phyloP scores from a whole-genome alignment of 495 filamentous ascomycete genomes.

The Physcia stellaris region DNA sequence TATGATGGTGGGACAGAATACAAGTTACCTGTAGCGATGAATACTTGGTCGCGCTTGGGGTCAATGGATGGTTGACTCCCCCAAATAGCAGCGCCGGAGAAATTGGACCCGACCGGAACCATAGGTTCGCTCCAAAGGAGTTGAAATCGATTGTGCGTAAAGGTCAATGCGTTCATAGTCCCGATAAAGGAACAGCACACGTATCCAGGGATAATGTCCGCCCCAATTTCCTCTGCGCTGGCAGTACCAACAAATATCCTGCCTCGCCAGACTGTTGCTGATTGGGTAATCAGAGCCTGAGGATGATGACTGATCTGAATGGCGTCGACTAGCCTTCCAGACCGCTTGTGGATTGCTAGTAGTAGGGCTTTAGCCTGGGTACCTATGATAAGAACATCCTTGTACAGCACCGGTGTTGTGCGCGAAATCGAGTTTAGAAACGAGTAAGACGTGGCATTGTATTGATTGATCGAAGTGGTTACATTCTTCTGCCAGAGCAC shows the following conservation, averaged over 20 bases:
- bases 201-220: slow-evolving; percentile 13
- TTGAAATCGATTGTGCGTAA: slow-evolving; percentile 13
- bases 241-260: slow-evolving; percentile 21
- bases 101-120: slow-evolving; percentile 16
- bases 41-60: slow-evolving; percentile 18
- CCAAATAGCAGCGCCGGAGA: slow-evolving; percentile 25
- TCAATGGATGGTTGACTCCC: slow-evolving; percentile 29
- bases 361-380: slow-evolving; percentile 22
- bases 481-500: slow-evolving; percentile 22
- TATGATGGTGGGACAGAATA: slow-evolving; percentile 16
- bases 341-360: slow-evolving; percentile 18
- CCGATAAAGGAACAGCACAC: slow-evolving; percentile 25
- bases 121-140: slow-evolving; percentile 18
- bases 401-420: slow-evolving; percentile 6
- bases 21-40: slow-evolving; percentile 26
- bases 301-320: slow-evolving; percentile 20
- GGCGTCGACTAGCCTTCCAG: slow-evolving; percentile 15
- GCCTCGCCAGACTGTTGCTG: slow-evolving; percentile 19
- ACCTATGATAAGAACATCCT: slow-evolving; percentile 21
- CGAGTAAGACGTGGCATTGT: slow-evolving; percentile 6
- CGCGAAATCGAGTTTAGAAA: not conserved
- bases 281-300: slow-evolving; percentile 19
- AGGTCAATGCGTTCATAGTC: slow-evolving; percentile 19
- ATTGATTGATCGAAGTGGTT: slow-evolving; percentile 15
- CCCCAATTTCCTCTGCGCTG: slow-evolving; percentile 18